Percentiles rank a stretch among this genome's conserved stretches.
phyloP scores from a whole-genome alignment of 352 stramenopile genomes.

The Elongisporangium undulatum region DNA sequence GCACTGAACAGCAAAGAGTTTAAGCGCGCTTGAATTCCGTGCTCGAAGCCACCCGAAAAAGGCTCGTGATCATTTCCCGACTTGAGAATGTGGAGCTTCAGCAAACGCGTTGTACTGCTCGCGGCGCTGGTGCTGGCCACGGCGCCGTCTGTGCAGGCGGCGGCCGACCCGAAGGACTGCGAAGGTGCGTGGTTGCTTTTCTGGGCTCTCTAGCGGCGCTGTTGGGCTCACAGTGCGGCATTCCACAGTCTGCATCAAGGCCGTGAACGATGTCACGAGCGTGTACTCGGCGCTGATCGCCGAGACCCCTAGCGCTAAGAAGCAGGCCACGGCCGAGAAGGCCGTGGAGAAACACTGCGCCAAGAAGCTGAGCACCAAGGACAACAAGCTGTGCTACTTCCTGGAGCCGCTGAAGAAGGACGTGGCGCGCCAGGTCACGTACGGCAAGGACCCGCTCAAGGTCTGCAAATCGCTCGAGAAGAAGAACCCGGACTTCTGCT shows the following conservation, averaged over 20 bases:
- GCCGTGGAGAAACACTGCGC: conserved; percentile 85
- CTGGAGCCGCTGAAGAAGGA: conserved; percentile 94
- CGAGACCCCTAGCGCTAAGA: conserved; percentile 75
- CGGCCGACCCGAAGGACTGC: conserved; percentile 82
- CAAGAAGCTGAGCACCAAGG: conserved; percentile 84
- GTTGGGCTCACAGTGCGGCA: conserved; percentile 2
- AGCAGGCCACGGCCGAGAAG: conserved; percentile 68
- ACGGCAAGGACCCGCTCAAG: conserved; percentile 91
- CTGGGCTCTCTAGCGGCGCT: not conserved
- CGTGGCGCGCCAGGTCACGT: conserved; percentile 89
- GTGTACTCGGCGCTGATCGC: conserved; percentile 58
- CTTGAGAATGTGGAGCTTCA: conserved; percentile 38
- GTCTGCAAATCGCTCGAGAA: conserved; percentile 94
- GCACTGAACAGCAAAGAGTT: not conserved
- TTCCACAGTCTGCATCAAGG: conserved; percentile 87
- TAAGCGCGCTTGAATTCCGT: conserved; percentile 17
- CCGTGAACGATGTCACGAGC: conserved; percentile 84
- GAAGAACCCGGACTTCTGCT: conserved; percentile 94
- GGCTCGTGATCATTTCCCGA: conserved; percentile 15
- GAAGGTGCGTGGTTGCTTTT: conserved; percentile 63
- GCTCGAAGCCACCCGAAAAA: conserved; percentile 8
- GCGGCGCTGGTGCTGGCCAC: conserved; percentile 48
- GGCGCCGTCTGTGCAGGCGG: conserved; percentile 23
- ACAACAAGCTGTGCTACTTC: conserved; percentile 95
- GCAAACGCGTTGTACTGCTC: conserved; percentile 56